phyloP scores from a whole-genome alignment of 176 grass and related monocot species.

The Poa pratensis region DNA sequence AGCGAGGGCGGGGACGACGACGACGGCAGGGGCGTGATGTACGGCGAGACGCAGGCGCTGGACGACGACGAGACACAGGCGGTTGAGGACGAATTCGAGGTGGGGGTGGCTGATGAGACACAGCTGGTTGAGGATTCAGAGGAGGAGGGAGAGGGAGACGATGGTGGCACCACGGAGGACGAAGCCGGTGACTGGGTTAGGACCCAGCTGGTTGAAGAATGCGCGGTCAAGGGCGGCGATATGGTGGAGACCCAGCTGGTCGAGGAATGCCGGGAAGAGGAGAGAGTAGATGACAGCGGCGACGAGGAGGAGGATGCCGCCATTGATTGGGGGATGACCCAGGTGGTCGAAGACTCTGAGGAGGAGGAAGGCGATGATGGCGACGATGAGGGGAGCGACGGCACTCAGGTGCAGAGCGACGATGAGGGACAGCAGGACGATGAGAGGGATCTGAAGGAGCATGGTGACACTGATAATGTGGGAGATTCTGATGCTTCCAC shows the following conservation, averaged over 20 bases:
- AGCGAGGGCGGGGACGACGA: not conserved
- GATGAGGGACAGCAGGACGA: constrained; percentile 12
- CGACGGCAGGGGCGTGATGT: not conserved
- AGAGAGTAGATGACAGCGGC: not conserved
- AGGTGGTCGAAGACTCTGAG: constrained; percentile 42
- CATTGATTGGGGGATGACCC: constrained; percentile 42
- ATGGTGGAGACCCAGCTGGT: constrained; percentile 36
- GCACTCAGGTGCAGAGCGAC: constrained; percentile 41
- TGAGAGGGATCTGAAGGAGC: not conserved
- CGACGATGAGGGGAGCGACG: constrained; percentile 17
- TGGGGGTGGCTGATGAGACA: constrained; percentile 21
- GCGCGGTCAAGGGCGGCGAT: not conserved
- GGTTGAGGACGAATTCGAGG: constrained; percentile 34
- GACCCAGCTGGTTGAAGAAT: constrained; percentile 42
- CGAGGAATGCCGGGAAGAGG: constrained; percentile 25
- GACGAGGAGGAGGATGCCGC: not conserved
- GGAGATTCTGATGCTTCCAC: constrained; percentile 61
- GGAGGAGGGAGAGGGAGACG: not conserved
- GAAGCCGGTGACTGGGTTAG: not conserved
- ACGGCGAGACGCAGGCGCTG: constrained; percentile 23
- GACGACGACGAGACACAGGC: constrained; percentile 43
- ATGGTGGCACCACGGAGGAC: not conserved
- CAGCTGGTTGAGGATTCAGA: constrained; percentile 46
- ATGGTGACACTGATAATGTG: not conserved
- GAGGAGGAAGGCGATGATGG: constrained; percentile 38